Evolutionary conservation across 192 early-diverging fungal genomes (phyloP), one percentile per base, ranked within the genome.

Genomic region (Backusella circina): DNA sequence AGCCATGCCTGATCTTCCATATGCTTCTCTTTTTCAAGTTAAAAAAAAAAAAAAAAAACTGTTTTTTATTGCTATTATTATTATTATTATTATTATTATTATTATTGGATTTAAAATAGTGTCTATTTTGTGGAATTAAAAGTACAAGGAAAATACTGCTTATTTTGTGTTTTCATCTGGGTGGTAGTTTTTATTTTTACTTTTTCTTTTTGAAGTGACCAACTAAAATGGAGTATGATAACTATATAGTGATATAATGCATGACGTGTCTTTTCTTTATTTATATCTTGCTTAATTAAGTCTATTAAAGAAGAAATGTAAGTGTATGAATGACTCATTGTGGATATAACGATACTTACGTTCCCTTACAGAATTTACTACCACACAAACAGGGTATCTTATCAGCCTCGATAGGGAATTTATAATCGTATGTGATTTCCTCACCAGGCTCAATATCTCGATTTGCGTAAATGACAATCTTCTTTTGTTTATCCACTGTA

Each of bases 391-490:
- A 99, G 16, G 97, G 98, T 73, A 99, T 98, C 85, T 99, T 99
- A 75, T 93, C 91, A n/a, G 91, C 92, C 76, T 96, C 95, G 47
- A 95, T 87, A 2, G 94, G 94, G 80, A 95, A 96, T 82, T 98
- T 97, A 89, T 99, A 99, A 80, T 99, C 96, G 77, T 99, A 99
- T 0, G 97, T 98, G 67, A 99, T 94, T 79, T 99, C 98, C 77
- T 99, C 97, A 32, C 95, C 97, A 65, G 90, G 92, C 71, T 93
- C 88, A 75, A 99, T 98, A 73, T 96, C 95, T 26, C 93, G 86
- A 80, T 94, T 95, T 38, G 98, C 97, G 82, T 99, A 99, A 72
- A 99, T 98, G 51, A 96, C 97, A 80, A 99, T 99, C 71, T 93
- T 92, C 81, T 97, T 98, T 37, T 90, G 88, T 13, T 93, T 94